These are phyloP conservation scores for Solanum paucissectum DNA, from an alignment of 257 asterid genomes.

Conservation along the genomic window DNA sequence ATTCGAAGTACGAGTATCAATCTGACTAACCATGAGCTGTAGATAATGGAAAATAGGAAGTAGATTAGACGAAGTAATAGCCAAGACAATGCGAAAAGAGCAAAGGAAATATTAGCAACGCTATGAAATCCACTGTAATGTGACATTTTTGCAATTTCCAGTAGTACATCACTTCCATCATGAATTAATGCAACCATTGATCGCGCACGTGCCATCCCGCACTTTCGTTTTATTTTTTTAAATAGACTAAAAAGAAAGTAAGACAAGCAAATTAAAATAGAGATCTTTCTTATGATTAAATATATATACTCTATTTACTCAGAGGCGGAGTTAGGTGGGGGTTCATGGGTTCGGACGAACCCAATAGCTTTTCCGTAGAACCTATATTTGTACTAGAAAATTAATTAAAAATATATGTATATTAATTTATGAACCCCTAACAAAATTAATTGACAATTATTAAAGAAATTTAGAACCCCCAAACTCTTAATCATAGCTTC, in stretches of 20 bases:
- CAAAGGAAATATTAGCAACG: slow-evolving; percentile 14
- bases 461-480: too few relatives aligned
- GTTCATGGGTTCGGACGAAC: too few relatives aligned
- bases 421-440: too few relatives aligned
- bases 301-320: too few relatives aligned
- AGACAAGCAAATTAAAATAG: not conserved
- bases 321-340: too few relatives aligned
- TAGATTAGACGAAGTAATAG: slow-evolving; percentile 11
- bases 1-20: too few relatives aligned
- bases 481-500: too few relatives aligned
- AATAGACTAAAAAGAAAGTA: not conserved
- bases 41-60: slow-evolving; percentile 9
- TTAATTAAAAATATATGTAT: too few relatives aligned
- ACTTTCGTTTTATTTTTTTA: not conserved
- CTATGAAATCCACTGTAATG: slow-evolving; percentile 11
- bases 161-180: slow-evolving; percentile 21
- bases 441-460: too few relatives aligned
- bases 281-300: too few relatives aligned
- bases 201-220: slow-evolving; percentile 14
- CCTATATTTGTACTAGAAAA: too few relatives aligned
- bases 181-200: slow-evolving; percentile 13
- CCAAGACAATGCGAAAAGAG: slow-evolving; percentile 16
- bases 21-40: not conserved
- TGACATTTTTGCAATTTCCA: slow-evolving; percentile 18
- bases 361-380: too few relatives aligned